Base-by-base conservation (phyloP, 345 rosid genomes). In the Eucalyptus curtisii region DNA sequence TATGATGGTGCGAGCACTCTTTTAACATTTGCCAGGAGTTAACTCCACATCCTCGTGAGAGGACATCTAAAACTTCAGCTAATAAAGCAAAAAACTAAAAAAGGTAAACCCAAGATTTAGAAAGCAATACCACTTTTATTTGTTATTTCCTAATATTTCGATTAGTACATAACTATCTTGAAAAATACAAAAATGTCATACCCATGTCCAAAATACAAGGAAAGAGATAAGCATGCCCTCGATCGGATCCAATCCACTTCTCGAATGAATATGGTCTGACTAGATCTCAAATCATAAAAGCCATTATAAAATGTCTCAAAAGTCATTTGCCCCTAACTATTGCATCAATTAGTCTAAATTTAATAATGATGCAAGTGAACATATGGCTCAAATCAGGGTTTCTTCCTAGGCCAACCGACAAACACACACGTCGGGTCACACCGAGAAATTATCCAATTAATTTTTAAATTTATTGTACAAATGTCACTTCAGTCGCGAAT, bases 401-500 rank as follows among this genome's bases (percentile, higher is more conserved):
- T 33, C 44, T 68, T 68, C 81, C 2, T 17, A 2, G 44, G 44
- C 81, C 45, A 71, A 33, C 13, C 42, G 10, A 66, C 10, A 66
- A 66, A 66, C 13, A 9, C 44, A 68, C 44, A 4, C 4, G 3
- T 33, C 7, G 2, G 10, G 57, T 52, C 13, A 3, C 7, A 3
- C 20, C 30, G 2, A 20, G 24, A 37, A 19, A 76, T 37, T 20
- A 6, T 37, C 45, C 27, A 11, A 37, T 20, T 12, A 22, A 37
- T 76, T 13, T 13, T 3, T 76, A 22, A 19, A 20, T 37, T 11
- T 37, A 76, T 5, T 19, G 3, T 10, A 10, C 8, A 1, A 6
- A 37, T 71, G 13, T 10, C 45, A 71, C 1, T 71, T 37, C 2
- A 0, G 0, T 37, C 3, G 0, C 4, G 1, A 22, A 20, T 5